Conservation (phyloP, 257 asterid genomes). For the Osmanthus fragrans region DNA sequence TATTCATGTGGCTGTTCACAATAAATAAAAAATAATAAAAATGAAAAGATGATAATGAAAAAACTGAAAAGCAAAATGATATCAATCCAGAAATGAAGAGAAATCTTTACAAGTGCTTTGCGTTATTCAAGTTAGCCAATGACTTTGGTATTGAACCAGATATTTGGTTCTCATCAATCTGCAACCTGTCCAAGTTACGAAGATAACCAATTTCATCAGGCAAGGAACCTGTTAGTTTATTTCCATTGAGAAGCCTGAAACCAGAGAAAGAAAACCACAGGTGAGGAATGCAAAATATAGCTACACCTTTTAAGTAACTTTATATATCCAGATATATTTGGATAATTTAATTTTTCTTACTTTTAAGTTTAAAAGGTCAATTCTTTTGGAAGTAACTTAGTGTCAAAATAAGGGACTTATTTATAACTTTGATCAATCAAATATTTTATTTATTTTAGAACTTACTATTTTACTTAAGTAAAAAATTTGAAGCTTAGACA, state of each 20-base stretch:
- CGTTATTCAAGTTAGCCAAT: slow-evolving; percentile 61
- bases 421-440: neutral
- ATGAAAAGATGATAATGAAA: neutral
- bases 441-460: neutral
- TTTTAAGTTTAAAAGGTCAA: neutral
- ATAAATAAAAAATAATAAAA: neutral
- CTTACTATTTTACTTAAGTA: neutral
- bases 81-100: slow-evolving; percentile 19
- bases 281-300: slow-evolving; percentile 12
- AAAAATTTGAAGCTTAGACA: neutral
- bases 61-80: neutral
- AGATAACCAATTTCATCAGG: slow-evolving; percentile 88
- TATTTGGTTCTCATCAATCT: slow-evolving; percentile 78
- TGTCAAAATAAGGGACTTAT: neutral
- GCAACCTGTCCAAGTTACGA: slow-evolving; percentile 78
- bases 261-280: slow-evolving; percentile 11
- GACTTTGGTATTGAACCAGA: slow-evolving; percentile 78
- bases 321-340: neutral
- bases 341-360: neutral
- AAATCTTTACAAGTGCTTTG: slow-evolving; percentile 61
- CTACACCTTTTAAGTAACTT: neutral
- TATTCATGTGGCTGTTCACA: slow-evolving; percentile 72
- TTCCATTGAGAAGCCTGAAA: slow-evolving; percentile 87
- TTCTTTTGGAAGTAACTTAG: neutral
- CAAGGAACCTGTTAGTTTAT: slow-evolving; percentile 73